Percentiles rank a stretch among this genome's conserved stretches.
These are phyloP conservation scores for Puccinia coronata DNA, from an alignment of 1,284 basidiomycete species.

Conservation along the genomic window DNA sequence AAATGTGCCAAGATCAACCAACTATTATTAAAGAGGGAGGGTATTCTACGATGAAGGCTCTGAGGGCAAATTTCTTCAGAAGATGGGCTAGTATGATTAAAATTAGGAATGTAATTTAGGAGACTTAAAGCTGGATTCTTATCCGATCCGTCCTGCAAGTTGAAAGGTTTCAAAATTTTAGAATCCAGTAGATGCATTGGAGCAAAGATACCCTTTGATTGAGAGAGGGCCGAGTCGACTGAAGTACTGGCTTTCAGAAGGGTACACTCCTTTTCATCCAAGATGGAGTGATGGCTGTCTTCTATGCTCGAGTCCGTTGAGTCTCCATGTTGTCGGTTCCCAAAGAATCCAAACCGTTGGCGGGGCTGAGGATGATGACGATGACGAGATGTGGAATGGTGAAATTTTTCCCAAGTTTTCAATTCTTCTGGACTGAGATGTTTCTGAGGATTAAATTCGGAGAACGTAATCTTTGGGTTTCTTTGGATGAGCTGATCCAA, in stretches of 20 bases:
- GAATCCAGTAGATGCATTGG: conserved; percentile 8
- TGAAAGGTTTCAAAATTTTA: conserved; percentile 15
- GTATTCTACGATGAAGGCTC: background rate
- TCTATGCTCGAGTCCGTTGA: background rate
- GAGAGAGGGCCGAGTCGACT: background rate
- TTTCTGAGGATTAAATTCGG: background rate
- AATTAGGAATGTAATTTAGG: conserved; percentile 17
- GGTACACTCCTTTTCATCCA: background rate
- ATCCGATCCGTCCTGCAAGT: background rate
- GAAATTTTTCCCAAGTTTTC: background rate
- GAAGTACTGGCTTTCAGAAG: background rate
- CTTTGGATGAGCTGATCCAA: background rate
- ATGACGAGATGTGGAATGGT: background rate
- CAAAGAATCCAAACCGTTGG: background rate
- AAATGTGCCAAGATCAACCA: conserved; percentile 50
- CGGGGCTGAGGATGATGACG: background rate
- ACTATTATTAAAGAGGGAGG: background rate
- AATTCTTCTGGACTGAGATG: background rate
- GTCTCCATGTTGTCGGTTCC: too few relatives aligned
- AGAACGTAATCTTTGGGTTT: background rate
- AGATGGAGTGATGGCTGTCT: background rate
- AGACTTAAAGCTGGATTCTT: background rate
- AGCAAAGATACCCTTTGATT: background rate
- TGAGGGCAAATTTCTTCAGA: too few relatives aligned
- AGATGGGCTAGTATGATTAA: too few relatives aligned